Percentiles rank a stretch among this genome's conserved stretches.
These are phyloP conservation scores for Rhynchospora tenuis DNA, from an alignment of 176 grass and related monocot genomes.

Conservation along the genomic window DNA sequence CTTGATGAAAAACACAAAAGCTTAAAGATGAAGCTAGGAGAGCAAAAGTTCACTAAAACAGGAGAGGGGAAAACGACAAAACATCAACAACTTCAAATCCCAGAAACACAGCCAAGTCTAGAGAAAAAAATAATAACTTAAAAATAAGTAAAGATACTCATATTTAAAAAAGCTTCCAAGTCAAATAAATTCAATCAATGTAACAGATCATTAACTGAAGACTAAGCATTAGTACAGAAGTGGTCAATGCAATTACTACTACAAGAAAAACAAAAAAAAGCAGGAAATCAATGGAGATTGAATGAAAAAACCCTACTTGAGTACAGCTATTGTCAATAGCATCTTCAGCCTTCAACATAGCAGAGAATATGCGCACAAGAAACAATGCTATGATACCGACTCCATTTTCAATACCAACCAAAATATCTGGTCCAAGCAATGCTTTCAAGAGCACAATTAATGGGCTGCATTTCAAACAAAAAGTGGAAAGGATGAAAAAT, in stretches of 20 bases:
- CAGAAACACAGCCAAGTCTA: neutral
- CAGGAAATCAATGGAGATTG: slow-evolving; percentile 27
- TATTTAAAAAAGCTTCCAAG: neutral
- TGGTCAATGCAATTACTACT: neutral
- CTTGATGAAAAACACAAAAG: neutral
- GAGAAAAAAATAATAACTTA: neutral
- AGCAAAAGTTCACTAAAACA: neutral
- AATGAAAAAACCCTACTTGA: slow-evolving; percentile 31
- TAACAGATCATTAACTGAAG: neutral
- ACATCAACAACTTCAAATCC: neutral
- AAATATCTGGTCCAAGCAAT: slow-evolving; percentile 45
- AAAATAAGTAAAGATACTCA: neutral
- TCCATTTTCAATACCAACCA: slow-evolving; percentile 36
- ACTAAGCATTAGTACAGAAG: neutral
- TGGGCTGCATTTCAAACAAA: slow-evolving; percentile 60
- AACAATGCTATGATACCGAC: slow-evolving; percentile 36
- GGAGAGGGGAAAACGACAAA: too few relatives aligned
- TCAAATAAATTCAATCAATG: neutral
- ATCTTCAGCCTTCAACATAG: slow-evolving; percentile 85
- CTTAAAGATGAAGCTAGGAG: neutral
- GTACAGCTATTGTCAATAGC: slow-evolving; percentile 43
- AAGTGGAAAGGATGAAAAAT: neutral
- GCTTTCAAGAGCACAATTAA: slow-evolving; percentile 64
- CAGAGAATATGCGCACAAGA: slow-evolving; percentile 67
- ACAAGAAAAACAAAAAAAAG: neutral